Evolutionary conservation across 129 eudicot species (phyloP), one percentile per base, ranked within the genome.

Genomic region (Helichrysum umbraculigerum): DNA sequence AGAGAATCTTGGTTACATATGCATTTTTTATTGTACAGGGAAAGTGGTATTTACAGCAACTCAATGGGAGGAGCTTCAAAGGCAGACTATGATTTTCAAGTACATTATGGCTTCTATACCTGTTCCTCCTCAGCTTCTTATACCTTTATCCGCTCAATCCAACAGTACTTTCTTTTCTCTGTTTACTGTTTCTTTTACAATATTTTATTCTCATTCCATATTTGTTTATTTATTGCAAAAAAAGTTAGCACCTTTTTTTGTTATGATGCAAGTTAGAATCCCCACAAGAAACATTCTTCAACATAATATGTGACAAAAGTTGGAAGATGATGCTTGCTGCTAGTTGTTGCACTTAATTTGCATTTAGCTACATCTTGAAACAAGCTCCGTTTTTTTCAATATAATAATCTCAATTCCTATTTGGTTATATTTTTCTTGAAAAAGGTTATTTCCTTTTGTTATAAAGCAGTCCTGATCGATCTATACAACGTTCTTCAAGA

Each of bases 11-110:
- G 30, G 33, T 60, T 51, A 22, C 30, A 22, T 65, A 56, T 35
- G 35, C 33, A 29, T 61, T 42, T 10, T 10, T 2, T 35, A 9
- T 12, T 22, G 33, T 72, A 78, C 78, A 83, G 87, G 85, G 30
- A 84, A 71, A 77, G 81, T 70, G 52, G 67, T 84, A 68, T 91
- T 88, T 70, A 88, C 93, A 77, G 86, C 88, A 32, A 76, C 82
- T 64, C 97, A 91, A 83, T 74, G 93, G 91, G 81, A 82, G 75
- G 97, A 91, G 57, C 87, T 91, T 66, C 89, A 91, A 61, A 84
- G 88, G 71, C 97, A 91, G 86, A 86, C 82, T 44, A 80, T 73
- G 71, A 88, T 91, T 44, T 89, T 76, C 88, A 86, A 88, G 84
- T 88, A 88, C 89, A 84, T 91, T 62, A 74, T 83, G 86, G 85